These are phyloP conservation scores for Blastobotrys proliferans DNA, from an alignment of 1,139 yeast genomes.

Conservation along the genomic window DNA sequence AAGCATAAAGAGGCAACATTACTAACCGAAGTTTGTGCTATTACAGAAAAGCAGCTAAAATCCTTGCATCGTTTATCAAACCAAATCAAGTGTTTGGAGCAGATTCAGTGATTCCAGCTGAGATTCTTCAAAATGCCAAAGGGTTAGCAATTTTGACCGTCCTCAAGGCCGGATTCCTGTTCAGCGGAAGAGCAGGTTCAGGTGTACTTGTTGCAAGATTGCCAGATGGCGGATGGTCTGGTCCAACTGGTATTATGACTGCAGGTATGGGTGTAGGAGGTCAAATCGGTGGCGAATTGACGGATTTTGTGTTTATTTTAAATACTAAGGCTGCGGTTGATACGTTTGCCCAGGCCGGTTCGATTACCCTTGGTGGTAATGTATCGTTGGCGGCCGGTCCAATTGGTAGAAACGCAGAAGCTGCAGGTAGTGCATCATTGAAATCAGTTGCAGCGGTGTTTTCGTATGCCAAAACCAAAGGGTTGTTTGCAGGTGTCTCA, in stretches of 20 bases:
- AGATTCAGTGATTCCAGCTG: conserved; percentile 84
- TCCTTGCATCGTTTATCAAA: conserved; percentile 81
- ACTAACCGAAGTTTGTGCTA: not conserved
- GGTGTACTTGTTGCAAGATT: conserved; percentile 92
- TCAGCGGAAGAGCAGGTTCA: conserved; percentile 96
- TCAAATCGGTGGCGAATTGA: conserved; percentile 91
- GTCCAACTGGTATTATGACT: conserved; percentile 91
- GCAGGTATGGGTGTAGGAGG: conserved; percentile 99
- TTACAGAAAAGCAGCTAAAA: conserved; percentile 85
- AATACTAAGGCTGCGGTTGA: conserved; percentile 86
- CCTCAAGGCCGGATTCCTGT: conserved; percentile 92
- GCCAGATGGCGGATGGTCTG: conserved; percentile 96
- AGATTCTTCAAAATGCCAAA: conserved; percentile 80
- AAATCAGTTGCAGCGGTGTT: conserved; percentile 88
- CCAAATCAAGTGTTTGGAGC: conserved; percentile 95
- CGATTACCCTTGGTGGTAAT: conserved; percentile 93
- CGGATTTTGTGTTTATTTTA: conserved; percentile 92
- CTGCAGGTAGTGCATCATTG: conserved; percentile 91
- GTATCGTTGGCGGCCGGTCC: conserved; percentile 98
- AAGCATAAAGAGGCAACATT: not conserved
- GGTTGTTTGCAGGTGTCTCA: conserved; percentile 95
- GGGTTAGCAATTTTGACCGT: conserved; percentile 92
- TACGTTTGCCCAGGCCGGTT: conserved; percentile 90
- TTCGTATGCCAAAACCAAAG: conserved; percentile 92
- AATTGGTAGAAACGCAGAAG: conserved; percentile 94